Percentiles rank a stretch among this genome's conserved stretches.
Conservation (phyloP, 2,329 filamentous ascomycete genomes). For the Ambrosiella cleistominuta region DNA sequence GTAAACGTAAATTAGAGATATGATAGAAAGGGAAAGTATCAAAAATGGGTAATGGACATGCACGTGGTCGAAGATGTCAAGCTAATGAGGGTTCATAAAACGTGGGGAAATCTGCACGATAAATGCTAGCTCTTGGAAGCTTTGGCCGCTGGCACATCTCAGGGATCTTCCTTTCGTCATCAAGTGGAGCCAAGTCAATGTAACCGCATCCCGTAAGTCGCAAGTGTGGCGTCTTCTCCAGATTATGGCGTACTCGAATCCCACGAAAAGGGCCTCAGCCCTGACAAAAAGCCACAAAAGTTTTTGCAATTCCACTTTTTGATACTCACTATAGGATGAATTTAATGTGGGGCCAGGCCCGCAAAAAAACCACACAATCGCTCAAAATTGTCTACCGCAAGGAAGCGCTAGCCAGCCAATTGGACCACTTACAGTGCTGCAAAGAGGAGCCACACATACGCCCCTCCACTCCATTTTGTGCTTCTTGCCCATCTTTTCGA, state of each 20-base stretch:
- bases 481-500: constrained; percentile 13
- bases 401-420: constrained; percentile 9
- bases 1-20: neutral
- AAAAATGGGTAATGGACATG: neutral
- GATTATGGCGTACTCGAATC: constrained; percentile 1
- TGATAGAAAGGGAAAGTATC: neutral
- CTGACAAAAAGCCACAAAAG: constrained; percentile 6
- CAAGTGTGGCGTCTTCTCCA: constrained; percentile 4
- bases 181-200: constrained; percentile 5
- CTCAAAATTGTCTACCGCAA: constrained; percentile 7
- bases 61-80: neutral
- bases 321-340: neutral
- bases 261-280: constrained; percentile 10
- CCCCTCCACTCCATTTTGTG: constrained; percentile 11
- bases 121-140: neutral
- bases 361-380: constrained; percentile 12
- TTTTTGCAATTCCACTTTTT: constrained; percentile 4
- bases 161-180: constrained; percentile 8
- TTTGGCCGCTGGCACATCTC: neutral
- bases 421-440: constrained; percentile 3
- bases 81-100: neutral
- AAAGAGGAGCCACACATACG: constrained; percentile 13
- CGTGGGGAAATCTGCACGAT: constrained; percentile 4
- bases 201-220: neutral
- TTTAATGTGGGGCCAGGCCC: constrained; percentile 11